These are phyloP conservation scores for Oryza meyeriana DNA, from an alignment of 176 grass and related monocot genomes.

Conservation along the genomic window DNA sequence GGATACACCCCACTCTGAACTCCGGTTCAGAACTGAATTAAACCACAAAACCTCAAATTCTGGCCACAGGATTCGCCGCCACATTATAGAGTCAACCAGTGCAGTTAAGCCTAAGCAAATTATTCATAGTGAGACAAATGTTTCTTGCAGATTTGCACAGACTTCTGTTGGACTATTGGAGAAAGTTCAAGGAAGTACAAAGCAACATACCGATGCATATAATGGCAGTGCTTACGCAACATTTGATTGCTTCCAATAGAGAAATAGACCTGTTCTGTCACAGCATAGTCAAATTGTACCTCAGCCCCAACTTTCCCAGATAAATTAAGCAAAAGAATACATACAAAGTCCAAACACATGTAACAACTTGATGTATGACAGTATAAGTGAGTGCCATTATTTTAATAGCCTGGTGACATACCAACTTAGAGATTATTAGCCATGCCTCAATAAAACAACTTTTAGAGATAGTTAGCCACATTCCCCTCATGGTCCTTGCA, in stretches of 20 bases:
- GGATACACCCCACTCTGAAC: slow-evolving; percentile 99
- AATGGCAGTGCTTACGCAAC: slow-evolving; percentile 52
- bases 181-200: not conserved
- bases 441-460: not conserved
- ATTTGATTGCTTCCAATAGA: slow-evolving; percentile 71
- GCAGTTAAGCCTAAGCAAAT: slow-evolving; percentile 54
- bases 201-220: slow-evolving; percentile 67
- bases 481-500: not conserved
- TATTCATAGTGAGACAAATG: slow-evolving; percentile 7
- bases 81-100: slow-evolving; percentile 83
- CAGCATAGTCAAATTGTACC: slow-evolving; percentile 30
- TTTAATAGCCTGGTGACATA: not conserved
- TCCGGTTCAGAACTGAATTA: slow-evolving; percentile 90
- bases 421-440: not conserved
- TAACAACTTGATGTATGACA: not conserved
- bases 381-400: not conserved
- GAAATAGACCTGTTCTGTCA: slow-evolving; percentile 77
- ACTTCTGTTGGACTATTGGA: slow-evolving; percentile 1
- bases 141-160: not conserved
- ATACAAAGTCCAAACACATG: slow-evolving; percentile 17
- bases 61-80: slow-evolving; percentile 85
- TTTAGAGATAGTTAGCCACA: not conserved
- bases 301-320: slow-evolving; percentile 10
- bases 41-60: slow-evolving; percentile 98
- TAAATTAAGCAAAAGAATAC: not conserved